These are phyloP conservation scores for Ceratocystis cubensis DNA, from an alignment of 2,329 filamentous ascomycete species.

Conservation along the genomic window DNA sequence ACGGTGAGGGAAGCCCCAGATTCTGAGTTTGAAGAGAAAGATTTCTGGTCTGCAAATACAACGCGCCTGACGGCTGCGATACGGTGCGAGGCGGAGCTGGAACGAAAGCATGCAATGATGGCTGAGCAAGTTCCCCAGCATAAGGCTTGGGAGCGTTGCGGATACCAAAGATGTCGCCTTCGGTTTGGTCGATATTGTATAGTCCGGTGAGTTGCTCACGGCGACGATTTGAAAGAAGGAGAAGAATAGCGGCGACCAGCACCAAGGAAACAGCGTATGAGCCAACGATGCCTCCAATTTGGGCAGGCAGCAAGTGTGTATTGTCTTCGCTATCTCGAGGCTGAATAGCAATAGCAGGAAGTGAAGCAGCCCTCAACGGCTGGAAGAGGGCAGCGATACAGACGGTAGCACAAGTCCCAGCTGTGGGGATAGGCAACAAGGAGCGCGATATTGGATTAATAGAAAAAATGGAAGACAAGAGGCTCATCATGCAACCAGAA, in stretches of 20 bases:
- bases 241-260: constrained; percentile 54
- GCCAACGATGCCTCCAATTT: constrained; percentile 73
- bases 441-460: constrained; percentile 25
- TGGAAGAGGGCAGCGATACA: constrained; percentile 20
- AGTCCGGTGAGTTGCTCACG: constrained; percentile 37
- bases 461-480: constrained; percentile 23
- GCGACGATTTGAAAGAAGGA: constrained; percentile 46
- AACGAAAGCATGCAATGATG: constrained; percentile 18
- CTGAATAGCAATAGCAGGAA: constrained; percentile 37
- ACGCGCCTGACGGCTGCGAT: neutral
- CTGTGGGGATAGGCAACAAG: constrained; percentile 7
- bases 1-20: constrained; percentile 6
- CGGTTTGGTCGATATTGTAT: constrained; percentile 28
- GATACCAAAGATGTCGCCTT: constrained; percentile 35
- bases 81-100: neutral
- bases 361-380: constrained; percentile 19
- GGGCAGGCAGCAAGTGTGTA: constrained; percentile 48
- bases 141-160: constrained; percentile 16
- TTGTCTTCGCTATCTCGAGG: constrained; percentile 32
- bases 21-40: constrained; percentile 18
- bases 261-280: constrained; percentile 70
- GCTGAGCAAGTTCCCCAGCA: neutral
- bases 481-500: constrained; percentile 17
- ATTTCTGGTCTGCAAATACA: constrained; percentile 14
- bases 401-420: constrained; percentile 7